Conservation (phyloP, 257 asterid species). For the Penstemon eatonii region DNA sequence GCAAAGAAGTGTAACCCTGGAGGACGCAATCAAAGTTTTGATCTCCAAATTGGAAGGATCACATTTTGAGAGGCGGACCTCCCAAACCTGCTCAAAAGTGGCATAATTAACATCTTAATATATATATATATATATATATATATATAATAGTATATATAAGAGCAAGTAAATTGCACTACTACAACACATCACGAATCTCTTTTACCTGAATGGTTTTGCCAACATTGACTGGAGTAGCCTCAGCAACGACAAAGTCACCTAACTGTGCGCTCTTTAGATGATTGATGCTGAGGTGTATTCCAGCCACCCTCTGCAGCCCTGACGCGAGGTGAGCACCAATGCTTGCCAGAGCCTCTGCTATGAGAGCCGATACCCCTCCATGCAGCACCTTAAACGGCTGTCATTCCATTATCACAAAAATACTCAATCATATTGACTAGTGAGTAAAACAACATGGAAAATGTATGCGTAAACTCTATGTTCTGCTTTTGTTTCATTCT, state of each 20-base stretch:
- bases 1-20: slow-evolving; percentile 48
- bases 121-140: background rate
- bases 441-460: too few species aligned
- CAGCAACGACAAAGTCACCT: slow-evolving; percentile 52
- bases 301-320: slow-evolving; percentile 29
- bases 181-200: background rate
- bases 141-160: background rate
- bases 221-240: slow-evolving; percentile 46
- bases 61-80: slow-evolving; percentile 45
- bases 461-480: too few species aligned
- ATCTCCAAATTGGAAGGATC: slow-evolving; percentile 28
- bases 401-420: background rate
- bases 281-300: slow-evolving; percentile 32
- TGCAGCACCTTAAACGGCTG: slow-evolving; percentile 35
- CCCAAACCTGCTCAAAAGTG: slow-evolving; percentile 45
- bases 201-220: slow-evolving; percentile 51
- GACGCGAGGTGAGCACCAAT: slow-evolving; percentile 31
- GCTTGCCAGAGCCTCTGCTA: slow-evolving; percentile 32
- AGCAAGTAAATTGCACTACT: background rate
- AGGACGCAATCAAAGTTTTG: slow-evolving; percentile 42
- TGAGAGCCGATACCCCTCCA: slow-evolving; percentile 34
- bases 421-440: background rate
- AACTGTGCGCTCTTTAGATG: slow-evolving; percentile 45
- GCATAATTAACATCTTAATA: background rate
- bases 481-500: too few species aligned